Evolutionary conservation across 2,329 filamentous ascomycete genomes (phyloP).

Genomic region (Emericellopsis cladophorae): DNA sequence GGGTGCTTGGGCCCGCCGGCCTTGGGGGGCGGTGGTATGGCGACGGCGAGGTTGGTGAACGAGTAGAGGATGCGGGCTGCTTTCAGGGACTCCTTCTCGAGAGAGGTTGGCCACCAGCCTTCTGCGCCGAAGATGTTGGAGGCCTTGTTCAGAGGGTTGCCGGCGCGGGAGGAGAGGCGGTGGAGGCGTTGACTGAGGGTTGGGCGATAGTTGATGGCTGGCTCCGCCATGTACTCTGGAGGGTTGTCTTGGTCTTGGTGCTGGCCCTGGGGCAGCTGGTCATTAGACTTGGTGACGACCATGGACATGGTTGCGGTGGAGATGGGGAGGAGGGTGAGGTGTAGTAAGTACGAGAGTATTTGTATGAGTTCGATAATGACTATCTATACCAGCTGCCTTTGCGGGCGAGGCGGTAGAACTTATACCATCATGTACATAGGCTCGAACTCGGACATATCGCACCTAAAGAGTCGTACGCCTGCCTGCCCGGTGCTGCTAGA

Average conservation of each 20-base stretch:
- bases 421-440: too few species aligned
- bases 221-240: background rate
- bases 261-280: too few species aligned
- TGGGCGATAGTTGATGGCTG: slow-evolving; percentile 11
- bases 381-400: too few species aligned
- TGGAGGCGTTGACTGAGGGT: slow-evolving; percentile 47
- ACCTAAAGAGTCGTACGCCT: too few species aligned
- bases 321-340: too few species aligned
- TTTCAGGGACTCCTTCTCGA: slow-evolving; percentile 67
- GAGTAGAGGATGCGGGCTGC: slow-evolving; percentile 61
- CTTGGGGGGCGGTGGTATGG: slow-evolving; percentile 5
- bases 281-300: too few species aligned
- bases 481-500: too few species aligned
- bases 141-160: slow-evolving; percentile 52
- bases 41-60: slow-evolving; percentile 41
- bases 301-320: too few species aligned
- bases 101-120: slow-evolving; percentile 62
- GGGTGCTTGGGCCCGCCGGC: slow-evolving; percentile 15
- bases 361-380: too few species aligned
- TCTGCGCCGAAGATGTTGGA: slow-evolving; percentile 59
- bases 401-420: too few species aligned
- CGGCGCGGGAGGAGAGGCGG: slow-evolving; percentile 52
- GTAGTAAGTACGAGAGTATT: too few species aligned
- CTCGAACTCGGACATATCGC: too few species aligned
- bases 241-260: background rate